Base-by-base conservation (phyloP, 106 monocot species). In the Dendrobium nobile region DNA sequence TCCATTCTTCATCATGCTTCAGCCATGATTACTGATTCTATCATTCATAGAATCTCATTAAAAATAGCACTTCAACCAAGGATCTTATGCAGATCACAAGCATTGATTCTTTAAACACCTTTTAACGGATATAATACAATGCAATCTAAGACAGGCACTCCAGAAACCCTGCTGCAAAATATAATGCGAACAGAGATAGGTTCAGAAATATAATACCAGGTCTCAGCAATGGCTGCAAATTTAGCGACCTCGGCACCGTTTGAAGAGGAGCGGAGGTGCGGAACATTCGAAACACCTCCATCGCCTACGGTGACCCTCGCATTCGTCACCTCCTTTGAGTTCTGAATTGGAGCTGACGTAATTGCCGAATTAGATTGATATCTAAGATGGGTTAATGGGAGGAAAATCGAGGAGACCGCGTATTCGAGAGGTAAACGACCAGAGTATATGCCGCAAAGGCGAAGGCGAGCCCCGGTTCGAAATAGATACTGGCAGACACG, bases 201-300 rank as follows among this genome's bases (percentile, higher is more conserved):
- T 65, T 65, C 58, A 72, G 4, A 72, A 40, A 40, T 33, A 40
- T 16, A 72, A 74, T 27, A 95, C 95, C 93, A 96, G 28, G 96
- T 96, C 59, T 96, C 91, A 20, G 96, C 89, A 80, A 96, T 87
- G 79, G 93, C 87, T 22, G 96, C 91, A 75, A 96, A 96, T 78
- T 96, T 96, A 33, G 88, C 88, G 43, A 93, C 84, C 81, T 96
- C 96, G 2, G 80, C 81, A 1, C 85, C 84, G 79, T 96, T 90
- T 41, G 93, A 55, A 54, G 96, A 96, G 54, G 93, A 92, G 17
- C 54, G 79, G 15, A 78, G 80, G 17, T 20, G 75, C 6, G n/a
- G 54, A 15, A 27, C n/a, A 45, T 13, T 20, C 10, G 58, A 27
- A 5, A 16, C 24, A 7, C 65, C 72, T 26, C 33, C 77, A 5